phyloP scores from a whole-genome alignment of 371 early-diverging fungal genomes.

The Saksenaea vasiformis region DNA sequence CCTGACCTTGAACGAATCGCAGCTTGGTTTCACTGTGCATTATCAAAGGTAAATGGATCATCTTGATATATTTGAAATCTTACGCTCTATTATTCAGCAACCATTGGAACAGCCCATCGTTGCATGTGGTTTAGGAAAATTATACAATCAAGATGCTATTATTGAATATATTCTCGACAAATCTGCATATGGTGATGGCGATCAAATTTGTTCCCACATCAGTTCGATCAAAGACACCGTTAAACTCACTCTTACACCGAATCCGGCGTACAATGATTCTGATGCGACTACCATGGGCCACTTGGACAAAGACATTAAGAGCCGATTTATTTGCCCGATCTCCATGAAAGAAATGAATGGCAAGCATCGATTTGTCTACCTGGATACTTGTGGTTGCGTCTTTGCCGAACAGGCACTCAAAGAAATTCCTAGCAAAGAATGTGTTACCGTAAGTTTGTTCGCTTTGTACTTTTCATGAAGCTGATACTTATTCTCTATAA shows the following conservation, averaged over 20 bases:
- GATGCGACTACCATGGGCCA: constrained; percentile 50
- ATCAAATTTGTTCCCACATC: constrained; percentile 82
- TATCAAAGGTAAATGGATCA: constrained; percentile 71
- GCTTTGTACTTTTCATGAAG: background rate
- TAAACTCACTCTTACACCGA: constrained; percentile 71
- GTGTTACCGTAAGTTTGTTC: constrained; percentile 51
- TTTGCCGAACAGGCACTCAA: constrained; percentile 85
- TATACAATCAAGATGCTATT: constrained; percentile 92
- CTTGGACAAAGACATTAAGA: constrained; percentile 52
- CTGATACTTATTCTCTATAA: constrained; percentile 23
- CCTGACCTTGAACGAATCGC: constrained; percentile 67
- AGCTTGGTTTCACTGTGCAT: constrained; percentile 81
- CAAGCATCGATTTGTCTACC: constrained; percentile 76
- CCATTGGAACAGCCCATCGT: constrained; percentile 82
- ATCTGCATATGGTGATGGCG: constrained; percentile 80
- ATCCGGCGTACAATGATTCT: constrained; percentile 59
- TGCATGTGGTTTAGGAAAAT: constrained; percentile 78
- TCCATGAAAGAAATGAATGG: constrained; percentile 95
- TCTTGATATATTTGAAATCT: background rate
- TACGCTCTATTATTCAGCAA: constrained; percentile 31
- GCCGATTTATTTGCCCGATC: constrained; percentile 87
- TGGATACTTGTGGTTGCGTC: constrained; percentile 86
- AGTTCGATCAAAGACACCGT: constrained; percentile 72
- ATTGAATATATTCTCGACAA: constrained; percentile 82
- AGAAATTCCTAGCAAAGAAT: constrained; percentile 66